Evolutionary conservation across 2,329 filamentous ascomycete species (phyloP).

Genomic region (Apiospora arundinis): DNA sequence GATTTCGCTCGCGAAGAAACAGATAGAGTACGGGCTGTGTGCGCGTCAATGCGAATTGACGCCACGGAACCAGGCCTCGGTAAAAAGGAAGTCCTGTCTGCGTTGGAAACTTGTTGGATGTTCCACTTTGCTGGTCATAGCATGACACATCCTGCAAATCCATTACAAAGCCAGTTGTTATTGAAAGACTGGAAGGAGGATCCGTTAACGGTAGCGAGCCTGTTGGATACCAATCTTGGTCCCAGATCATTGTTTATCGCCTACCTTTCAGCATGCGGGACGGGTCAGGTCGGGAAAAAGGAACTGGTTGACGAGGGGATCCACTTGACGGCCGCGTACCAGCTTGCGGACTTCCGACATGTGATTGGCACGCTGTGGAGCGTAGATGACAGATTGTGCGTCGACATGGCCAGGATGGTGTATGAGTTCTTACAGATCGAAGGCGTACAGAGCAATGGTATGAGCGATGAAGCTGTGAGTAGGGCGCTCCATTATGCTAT

Average conservation of each 20-base stretch:
- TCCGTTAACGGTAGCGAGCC: conserved; percentile 28
- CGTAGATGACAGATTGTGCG: conserved; percentile 41
- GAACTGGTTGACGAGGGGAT: conserved; percentile 44
- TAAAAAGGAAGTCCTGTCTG: conserved; percentile 34
- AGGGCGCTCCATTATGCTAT: conserved; percentile 7
- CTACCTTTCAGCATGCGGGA: conserved; percentile 47
- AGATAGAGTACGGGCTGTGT: conserved; percentile 26
- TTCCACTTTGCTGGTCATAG: conserved; percentile 52
- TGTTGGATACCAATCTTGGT: conserved; percentile 29
- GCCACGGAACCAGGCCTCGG: background rate
- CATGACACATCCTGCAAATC: conserved; percentile 33
- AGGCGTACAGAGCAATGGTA: background rate
- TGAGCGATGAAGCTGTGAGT: too few species aligned
- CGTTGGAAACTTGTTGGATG: conserved; percentile 38
- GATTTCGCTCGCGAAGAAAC: conserved; percentile 28
- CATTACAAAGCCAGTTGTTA: conserved; percentile 39
- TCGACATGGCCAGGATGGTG: conserved; percentile 37
- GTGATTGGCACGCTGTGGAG: too few species aligned
- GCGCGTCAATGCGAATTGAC: conserved; percentile 5
- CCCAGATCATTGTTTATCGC: conserved; percentile 39
- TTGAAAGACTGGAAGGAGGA: conserved; percentile 35
- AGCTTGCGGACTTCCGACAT: conserved; percentile 48
- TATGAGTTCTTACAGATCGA: conserved; percentile 31
- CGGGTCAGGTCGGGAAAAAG: conserved; percentile 33
- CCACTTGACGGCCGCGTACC: conserved; percentile 45